phyloP scores from a whole-genome alignment of 2,329 filamentous ascomycete species.

The Ceratocystis variospora region DNA sequence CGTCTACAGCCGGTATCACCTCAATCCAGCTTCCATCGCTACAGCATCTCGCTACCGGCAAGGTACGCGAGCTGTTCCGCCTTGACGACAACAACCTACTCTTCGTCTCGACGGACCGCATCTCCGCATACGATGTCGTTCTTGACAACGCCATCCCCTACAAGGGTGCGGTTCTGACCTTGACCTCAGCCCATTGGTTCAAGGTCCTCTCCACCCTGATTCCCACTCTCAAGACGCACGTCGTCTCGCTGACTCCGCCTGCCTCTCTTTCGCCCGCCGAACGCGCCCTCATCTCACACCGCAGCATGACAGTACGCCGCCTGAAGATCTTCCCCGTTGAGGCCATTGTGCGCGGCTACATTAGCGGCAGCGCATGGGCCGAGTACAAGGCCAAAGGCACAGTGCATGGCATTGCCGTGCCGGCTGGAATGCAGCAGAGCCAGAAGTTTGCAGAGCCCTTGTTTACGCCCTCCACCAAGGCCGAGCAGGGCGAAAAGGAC shows the following conservation, averaged over 20 bases:
- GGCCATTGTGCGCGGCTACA: slow-evolving; percentile 74
- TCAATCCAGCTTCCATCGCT: slow-evolving; percentile 26
- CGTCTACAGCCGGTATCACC: slow-evolving; percentile 23
- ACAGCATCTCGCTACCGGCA: slow-evolving; percentile 35
- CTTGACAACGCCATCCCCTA: slow-evolving; percentile 53
- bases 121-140: slow-evolving; percentile 90
- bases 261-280: slow-evolving; percentile 30
- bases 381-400: slow-evolving; percentile 62
- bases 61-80: slow-evolving; percentile 71
- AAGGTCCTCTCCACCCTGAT: slow-evolving; percentile 32
- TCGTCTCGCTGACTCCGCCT: slow-evolving; percentile 34
- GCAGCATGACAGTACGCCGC: slow-evolving; percentile 65
- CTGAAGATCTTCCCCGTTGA: slow-evolving; percentile 66
- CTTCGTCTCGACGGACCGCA: slow-evolving; percentile 77
- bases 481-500: slow-evolving; percentile 61
- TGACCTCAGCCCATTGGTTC: slow-evolving; percentile 41
- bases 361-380: slow-evolving; percentile 71
- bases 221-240: slow-evolving; percentile 39
- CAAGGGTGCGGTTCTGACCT: slow-evolving; percentile 41
- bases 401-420: slow-evolving; percentile 62
- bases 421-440: slow-evolving; percentile 55
- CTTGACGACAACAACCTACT: slow-evolving; percentile 51
- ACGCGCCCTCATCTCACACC: slow-evolving; percentile 40
- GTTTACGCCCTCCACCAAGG: slow-evolving; percentile 72
- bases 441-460: slow-evolving; percentile 53